Evolutionary conservation across 495 filamentous ascomycete species (phyloP).

Genomic region (Sabuloglossum arenarium): DNA sequence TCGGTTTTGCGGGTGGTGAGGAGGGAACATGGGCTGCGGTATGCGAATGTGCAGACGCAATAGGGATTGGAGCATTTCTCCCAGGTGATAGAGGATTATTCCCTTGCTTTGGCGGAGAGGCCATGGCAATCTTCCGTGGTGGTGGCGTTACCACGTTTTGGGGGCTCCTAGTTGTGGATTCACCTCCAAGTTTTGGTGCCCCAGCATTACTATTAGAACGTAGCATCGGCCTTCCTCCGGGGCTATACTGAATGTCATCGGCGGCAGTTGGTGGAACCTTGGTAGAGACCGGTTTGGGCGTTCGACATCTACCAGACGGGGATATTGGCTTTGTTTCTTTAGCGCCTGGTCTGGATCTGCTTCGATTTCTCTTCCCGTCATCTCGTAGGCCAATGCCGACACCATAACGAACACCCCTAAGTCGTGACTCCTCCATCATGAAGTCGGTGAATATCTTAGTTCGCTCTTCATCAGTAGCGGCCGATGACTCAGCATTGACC

Average conservation of each 20-base stretch:
- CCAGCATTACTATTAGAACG: neutral
- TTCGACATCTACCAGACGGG: neutral
- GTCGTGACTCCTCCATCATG: conserved; percentile 10
- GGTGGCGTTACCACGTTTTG: neutral
- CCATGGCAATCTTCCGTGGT: neutral
- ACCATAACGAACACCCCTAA: neutral
- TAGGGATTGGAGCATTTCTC: conserved; percentile 1
- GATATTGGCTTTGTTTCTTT: neutral
- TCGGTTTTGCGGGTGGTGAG: neutral
- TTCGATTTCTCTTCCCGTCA: neutral
- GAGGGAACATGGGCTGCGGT: neutral
- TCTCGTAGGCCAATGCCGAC: neutral
- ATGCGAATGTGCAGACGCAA: neutral
- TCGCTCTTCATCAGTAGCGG: conserved; percentile 11
- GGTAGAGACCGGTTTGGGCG: neutral
- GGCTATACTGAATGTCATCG: conserved; percentile 5
- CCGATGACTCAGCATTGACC: conserved; percentile 11
- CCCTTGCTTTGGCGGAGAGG: neutral
- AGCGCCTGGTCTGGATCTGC: neutral
- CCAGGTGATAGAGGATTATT: neutral
- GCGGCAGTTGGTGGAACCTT: neutral
- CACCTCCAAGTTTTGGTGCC: neutral
- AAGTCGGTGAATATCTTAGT: conserved; percentile 13
- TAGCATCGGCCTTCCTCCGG: conserved; percentile 4
- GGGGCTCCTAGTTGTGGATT: neutral